Percentiles rank a stretch among this genome's conserved stretches.
Conservation (phyloP, 164 flowering plant species). For the Nymphaea thermarum region DNA sequence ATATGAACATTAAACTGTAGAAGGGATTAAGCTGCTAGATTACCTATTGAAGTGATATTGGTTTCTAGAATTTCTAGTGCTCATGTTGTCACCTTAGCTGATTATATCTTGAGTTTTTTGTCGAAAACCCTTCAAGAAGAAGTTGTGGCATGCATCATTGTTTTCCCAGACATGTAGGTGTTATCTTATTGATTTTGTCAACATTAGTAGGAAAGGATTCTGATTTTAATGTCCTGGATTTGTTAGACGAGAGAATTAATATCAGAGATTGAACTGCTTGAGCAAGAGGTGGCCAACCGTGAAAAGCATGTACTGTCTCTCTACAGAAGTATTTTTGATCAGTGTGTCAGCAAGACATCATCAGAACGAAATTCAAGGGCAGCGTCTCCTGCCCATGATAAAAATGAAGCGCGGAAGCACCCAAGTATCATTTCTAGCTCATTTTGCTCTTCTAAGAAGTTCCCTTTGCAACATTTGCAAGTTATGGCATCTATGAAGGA, state of each 20-base stretch:
- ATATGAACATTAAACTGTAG: too few species aligned
- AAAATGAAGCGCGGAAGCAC: slow-evolving; percentile 45
- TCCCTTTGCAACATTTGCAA: slow-evolving; percentile 52
- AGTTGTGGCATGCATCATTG: too few species aligned
- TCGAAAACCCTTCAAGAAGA: too few species aligned
- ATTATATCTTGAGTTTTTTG: too few species aligned
- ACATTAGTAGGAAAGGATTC: neutral
- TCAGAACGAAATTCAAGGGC: slow-evolving; percentile 53
- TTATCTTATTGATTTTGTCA: neutral
- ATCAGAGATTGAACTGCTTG: slow-evolving; percentile 73
- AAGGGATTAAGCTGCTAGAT: too few species aligned
- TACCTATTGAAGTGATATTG: too few species aligned
- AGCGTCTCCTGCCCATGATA: slow-evolving; percentile 58
- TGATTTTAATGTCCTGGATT: neutral
- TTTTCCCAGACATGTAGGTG: neutral
- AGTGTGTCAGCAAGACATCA: slow-evolving; percentile 43
- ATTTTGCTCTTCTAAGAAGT: slow-evolving; percentile 76
- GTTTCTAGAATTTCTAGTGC: neutral
- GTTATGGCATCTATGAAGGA: slow-evolving; percentile 36
- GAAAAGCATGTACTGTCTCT: slow-evolving; percentile 85
- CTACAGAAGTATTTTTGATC: slow-evolving; percentile 63
- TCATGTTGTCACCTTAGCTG: neutral
- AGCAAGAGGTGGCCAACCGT: slow-evolving; percentile 78
- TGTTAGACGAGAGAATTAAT: slow-evolving; percentile 68
- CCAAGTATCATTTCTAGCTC: slow-evolving; percentile 72